Base-by-base conservation (phyloP, 2,329 filamentous ascomycete genomes). In the Whalleya microplaca region DNA sequence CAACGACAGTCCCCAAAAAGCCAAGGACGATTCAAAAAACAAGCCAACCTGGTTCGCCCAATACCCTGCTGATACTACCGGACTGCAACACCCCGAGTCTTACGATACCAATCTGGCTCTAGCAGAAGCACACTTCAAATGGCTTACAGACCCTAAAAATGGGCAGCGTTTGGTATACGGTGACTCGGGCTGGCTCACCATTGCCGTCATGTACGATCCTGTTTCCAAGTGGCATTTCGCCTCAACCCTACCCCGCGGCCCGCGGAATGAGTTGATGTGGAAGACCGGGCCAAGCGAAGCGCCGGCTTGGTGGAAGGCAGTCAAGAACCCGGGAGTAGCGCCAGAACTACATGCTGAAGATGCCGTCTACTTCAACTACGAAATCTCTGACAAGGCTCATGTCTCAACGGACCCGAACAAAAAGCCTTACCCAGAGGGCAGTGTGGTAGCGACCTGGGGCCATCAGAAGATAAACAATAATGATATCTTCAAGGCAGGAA, bases 201-300 rank as follows among this genome's bases (percentile, higher is more conserved):
- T 64, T 7, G 57, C 57, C 32, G 51, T 65, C 29, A 50, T 58
- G 48, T 58, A 55, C 7, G 49, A 64, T 41, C 49, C 45, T 41
- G 43, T 56, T 19, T 59, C 58, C 9, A 53, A 53, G 65, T 10
- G 55, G 62, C 19, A 59, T 62, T 23, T 67, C 64, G 1, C 64
- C 63, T 6, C 69, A 64, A 56, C 63, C 61, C 6, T 72, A 64
- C 45, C 58, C 59, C 2, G 56, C 66, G 20, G 45, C 65, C 0
- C 51, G 69, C 2, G 56, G 65, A 41, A 19, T 19, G 43, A 27
- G 20, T 27, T 53, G 19, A 53, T 53, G 51, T 27, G 16, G 27
- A 46, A 29, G 23, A 32, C 23, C 5, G 44, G 23, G 16, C 12
- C 2, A 46, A 12, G 19, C 2, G 44, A 5, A 1, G 44, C 44